Base-by-base conservation (phyloP, 352 stramenopile species). In the Saprolegnia parasitica region DNA sequence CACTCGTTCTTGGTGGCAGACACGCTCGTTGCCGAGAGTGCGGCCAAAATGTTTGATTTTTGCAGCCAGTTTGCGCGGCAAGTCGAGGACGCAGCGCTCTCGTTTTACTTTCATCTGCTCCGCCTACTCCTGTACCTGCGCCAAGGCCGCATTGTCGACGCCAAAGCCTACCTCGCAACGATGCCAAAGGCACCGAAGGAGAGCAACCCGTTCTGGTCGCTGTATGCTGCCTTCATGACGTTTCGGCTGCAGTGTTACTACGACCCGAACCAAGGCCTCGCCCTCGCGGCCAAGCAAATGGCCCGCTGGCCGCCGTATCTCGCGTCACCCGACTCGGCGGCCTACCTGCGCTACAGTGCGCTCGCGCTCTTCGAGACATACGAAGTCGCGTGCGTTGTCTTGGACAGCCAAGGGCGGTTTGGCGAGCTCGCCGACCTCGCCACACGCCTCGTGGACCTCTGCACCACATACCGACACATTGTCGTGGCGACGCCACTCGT, bases 241-340 rank as follows among this genome's bases (percentile, higher is more conserved):
- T 37, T 65, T 10, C 56, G 42, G n/a, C 13, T 65, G n/a, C 18
- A 52, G 18, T 32, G 24, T n/a, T 65, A 65, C 56, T 65, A 65
- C 56, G 39, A 65, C 39, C 56, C 56, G 8, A 52, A 23, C 21
- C 13, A 29, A 11, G 32, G 24, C 6, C 32, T 65, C 35, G 39
- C 56, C 9, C 9, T 32, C 20, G 18, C 56, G 20, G 18, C 56
- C 35, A 10, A 18, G 35, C 32, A 49, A n/a, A 49, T 49, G 42
- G 13, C 26, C 18, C 56, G 24, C 21, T 47, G 24, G 40, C 13
- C 29, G 23, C 40, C 42, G 35, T 21, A 47, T 10, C 23, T 23
- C 20, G 56, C 20, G 16, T 21, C 56, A 15, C 32, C 24, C 15
- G 35, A 49, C 32, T 35, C 35, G 29, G 20, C 35, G 5, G 26